Evolutionary conservation across 1,284 basidiomycete species (phyloP), one percentile per base, ranked within the genome.

Genomic region (Kwoniella shivajii): DNA sequence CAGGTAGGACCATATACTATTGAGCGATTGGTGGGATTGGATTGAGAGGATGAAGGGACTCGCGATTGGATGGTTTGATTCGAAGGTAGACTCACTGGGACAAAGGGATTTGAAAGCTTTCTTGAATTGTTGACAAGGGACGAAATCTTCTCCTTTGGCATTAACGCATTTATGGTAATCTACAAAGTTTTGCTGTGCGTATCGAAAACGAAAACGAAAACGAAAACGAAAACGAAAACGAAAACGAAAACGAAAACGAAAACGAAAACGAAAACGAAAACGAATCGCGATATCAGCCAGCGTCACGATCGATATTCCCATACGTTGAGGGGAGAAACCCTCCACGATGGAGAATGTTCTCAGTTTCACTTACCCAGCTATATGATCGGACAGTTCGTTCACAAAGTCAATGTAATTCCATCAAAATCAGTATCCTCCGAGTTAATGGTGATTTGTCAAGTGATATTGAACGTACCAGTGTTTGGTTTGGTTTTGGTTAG

Each of bases 41-140:
- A 20, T 39, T 20, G n/a, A 16, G 16, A 34, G 16, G 18, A 47
- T 14, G 56, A 29, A 41, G n/a, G 57, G 41, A 39, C n/a, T n/a
- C n/a, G n/a, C n/a, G n/a, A n/a, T n/a, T n/a, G n/a, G n/a, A n/a
- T n/a, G n/a, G n/a, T n/a, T n/a, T n/a, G n/a, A n/a, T n/a, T n/a
- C n/a, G 51, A 44, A 50, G 16, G 51, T 46, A 54, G 14, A 88
- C 92, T 78, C 72, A 96, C 93, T 98, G 64, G 96, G 96, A 83
- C 96, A 99, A 63, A 99, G 86, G 51, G 94, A 93, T 83, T 92
- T 85, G 84, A 92, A 99, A 34, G 92, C 90, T 76, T 88, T 86
- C 83, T 89, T 92, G 87, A 99, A 99, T 82, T 97, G 93, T 83
- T 95, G 93, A 89, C 96, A 99, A 9, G 96, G 93, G 22, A 88